These are phyloP conservation scores for Patellifolia procumbens DNA, from an alignment of 179 eudicot species.

Conservation along the genomic window DNA sequence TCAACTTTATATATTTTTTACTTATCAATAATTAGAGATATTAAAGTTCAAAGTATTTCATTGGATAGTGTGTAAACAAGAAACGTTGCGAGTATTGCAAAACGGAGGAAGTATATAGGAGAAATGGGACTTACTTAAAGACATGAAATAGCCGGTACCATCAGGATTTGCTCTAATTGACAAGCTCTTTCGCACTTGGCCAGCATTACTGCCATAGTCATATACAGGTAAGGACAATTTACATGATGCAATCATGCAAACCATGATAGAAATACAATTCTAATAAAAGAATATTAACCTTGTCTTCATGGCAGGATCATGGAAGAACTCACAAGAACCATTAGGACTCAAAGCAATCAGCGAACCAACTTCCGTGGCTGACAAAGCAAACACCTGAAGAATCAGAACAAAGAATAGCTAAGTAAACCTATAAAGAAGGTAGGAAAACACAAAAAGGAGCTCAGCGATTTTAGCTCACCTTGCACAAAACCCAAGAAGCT, in stretches of 20 bases:
- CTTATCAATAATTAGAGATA: no score
- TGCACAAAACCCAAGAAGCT: neutral
- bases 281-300: slow-evolving; percentile 46
- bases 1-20: no score
- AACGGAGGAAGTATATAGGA: no score
- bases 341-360: slow-evolving; percentile 62
- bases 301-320: slow-evolving; percentile 80
- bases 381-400: slow-evolving; percentile 77
- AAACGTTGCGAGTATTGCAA: no score
- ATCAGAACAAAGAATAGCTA: neutral
- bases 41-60: no score
- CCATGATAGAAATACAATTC: neutral
- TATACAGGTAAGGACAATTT: slow-evolving; percentile 12
- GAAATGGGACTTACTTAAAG: slow-evolving; percentile 59
- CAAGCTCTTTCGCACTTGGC: slow-evolving; percentile 86
- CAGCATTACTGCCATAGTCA: slow-evolving; percentile 63
- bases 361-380: slow-evolving; percentile 89
- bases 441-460: neutral
- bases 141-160: slow-evolving; percentile 69
- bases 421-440: slow-evolving; percentile 3
- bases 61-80: no score
- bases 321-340: slow-evolving; percentile 89
- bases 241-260: neutral
- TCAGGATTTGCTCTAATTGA: slow-evolving; percentile 60
- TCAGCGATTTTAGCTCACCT: neutral